phyloP scores from a whole-genome alignment of 1,139 yeast genomes.

The Diutina ranongensis region DNA sequence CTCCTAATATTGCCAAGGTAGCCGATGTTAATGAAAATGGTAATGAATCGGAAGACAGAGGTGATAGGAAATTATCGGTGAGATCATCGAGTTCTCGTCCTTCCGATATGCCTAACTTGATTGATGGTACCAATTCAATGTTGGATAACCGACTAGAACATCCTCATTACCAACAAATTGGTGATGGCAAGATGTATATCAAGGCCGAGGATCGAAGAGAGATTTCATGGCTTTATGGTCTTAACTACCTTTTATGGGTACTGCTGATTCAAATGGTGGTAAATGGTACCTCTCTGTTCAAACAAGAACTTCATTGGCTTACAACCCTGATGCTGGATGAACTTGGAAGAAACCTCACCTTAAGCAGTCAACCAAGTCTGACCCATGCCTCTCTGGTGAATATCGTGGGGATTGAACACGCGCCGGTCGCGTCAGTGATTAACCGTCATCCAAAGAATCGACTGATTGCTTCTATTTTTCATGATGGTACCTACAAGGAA shows the following conservation, averaged over 20 bases:
- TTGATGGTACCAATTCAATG: too few relatives aligned
- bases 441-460: neutral
- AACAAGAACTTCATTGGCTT: neutral
- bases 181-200: neutral
- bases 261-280: neutral
- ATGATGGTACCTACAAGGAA: neutral
- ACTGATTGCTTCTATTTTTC: neutral
- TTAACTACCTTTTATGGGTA: neutral
- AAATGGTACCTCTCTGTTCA: neutral
- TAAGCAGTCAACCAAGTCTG: constrained; percentile 2
- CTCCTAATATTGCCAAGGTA: neutral
- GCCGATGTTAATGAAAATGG: too few relatives aligned
- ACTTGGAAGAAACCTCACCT: neutral
- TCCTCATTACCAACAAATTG: too few relatives aligned
- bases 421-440: neutral
- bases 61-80: too few relatives aligned
- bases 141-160: too few relatives aligned
- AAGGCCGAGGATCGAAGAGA: neutral
- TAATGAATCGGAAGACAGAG: too few relatives aligned
- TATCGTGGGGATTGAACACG: neutral
- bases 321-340: neutral
- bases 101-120: too few relatives aligned
- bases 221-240: neutral
- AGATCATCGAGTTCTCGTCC: too few relatives aligned
- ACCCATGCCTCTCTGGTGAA: neutral